Evolutionary conservation across 1,284 basidiomycete species (phyloP).

Genomic region (Ustilago loliicola): DNA sequence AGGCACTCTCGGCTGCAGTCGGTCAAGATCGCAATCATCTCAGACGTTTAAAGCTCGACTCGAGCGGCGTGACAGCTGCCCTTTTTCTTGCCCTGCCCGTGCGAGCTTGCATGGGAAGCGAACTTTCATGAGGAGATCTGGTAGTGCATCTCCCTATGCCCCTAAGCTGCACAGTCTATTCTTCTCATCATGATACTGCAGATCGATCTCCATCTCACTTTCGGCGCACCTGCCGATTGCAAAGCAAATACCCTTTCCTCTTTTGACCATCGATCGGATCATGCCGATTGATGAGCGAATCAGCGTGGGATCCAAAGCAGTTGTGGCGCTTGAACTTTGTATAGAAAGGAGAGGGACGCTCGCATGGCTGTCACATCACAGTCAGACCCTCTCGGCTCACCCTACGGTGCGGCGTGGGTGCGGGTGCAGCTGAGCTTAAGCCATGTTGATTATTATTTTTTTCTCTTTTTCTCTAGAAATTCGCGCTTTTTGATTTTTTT

Average conservation of each 20-base stretch:
- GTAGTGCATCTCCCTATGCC: constrained; percentile 5
- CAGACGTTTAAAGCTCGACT: background rate
- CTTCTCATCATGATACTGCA: background rate
- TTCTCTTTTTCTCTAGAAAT: background rate
- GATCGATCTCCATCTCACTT: no score
- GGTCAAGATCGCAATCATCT: background rate
- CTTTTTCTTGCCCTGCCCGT: background rate
- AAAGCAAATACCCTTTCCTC: background rate
- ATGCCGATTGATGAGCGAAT: background rate
- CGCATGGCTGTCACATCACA: no score
- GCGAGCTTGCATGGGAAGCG: background rate
- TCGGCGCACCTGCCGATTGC: constrained; percentile 10
- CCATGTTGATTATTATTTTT: background rate
- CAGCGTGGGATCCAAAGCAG: no score
- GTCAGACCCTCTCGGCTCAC: no score
- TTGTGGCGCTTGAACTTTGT: background rate
- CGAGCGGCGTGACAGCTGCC: background rate
- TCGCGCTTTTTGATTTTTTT: background rate
- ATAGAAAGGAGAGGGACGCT: no score
- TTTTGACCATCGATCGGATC: constrained; percentile 7
- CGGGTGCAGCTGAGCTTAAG: background rate
- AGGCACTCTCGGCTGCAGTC: background rate
- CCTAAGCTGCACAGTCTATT: background rate
- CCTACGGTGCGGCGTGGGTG: no score
- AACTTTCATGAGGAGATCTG: constrained; percentile 7